phyloP scores from a whole-genome alignment of 805 yeast genomes.

The Pichia phayaonensis region DNA sequence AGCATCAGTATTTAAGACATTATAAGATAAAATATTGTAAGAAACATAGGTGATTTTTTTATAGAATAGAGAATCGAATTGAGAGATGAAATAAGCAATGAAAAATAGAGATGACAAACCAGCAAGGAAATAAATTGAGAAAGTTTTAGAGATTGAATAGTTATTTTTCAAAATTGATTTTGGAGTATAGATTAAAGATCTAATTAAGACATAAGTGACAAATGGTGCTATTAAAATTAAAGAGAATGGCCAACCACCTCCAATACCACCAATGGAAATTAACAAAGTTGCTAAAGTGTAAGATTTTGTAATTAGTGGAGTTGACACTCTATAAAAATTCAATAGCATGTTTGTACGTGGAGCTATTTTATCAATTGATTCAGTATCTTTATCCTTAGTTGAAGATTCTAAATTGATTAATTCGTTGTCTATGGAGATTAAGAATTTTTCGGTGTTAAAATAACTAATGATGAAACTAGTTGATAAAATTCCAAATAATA shows the following conservation, averaged over 20 bases:
- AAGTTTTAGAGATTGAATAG: conserved; percentile 3
- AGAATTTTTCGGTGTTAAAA: conserved; percentile 22
- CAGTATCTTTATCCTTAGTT: conserved; percentile 12
- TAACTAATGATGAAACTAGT: conserved; percentile 32
- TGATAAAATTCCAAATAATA: conserved; percentile 43
- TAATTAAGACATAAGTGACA: conserved; percentile 29
- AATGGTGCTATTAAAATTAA: conserved; percentile 58
- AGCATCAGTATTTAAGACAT: conserved; percentile 61
- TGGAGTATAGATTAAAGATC: conserved; percentile 6
- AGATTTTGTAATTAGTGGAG: conserved; percentile 15
- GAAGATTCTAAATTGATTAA: conserved; percentile 14
- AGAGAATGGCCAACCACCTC: conserved; percentile 86
- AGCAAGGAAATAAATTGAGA: conserved; percentile 13
- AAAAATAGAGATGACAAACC: conserved; percentile 14
- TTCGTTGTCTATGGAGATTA: conserved; percentile 12
- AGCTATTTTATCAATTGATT: conserved; percentile 11
- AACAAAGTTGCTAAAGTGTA: conserved; percentile 32
- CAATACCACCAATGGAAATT: conserved; percentile 58
- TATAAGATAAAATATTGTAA: conserved; percentile 72
- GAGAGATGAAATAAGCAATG: conserved; percentile 16
- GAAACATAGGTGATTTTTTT: conserved; percentile 61
- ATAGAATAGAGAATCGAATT: conserved; percentile 58
- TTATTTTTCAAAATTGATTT: conserved; percentile 8
- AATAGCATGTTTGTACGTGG: conserved; percentile 12
- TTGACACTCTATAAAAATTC: conserved; percentile 9